Conservation (phyloP, 306 rosid species). For the Glycine soja region DNA sequence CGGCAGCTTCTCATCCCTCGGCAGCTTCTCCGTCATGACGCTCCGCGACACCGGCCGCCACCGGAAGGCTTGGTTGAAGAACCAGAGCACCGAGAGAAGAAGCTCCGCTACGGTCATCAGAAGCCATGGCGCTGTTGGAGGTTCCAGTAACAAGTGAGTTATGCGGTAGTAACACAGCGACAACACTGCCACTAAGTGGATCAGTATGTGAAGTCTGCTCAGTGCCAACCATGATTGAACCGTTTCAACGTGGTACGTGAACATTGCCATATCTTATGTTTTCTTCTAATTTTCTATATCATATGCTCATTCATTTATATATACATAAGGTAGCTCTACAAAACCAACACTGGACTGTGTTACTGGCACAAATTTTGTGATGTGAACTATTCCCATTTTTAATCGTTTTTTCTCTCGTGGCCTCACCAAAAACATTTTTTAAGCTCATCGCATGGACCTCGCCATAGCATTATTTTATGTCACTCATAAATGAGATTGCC, state of each 20-base stretch:
- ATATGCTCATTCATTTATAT: too few species aligned
- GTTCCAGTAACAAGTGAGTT: not conserved
- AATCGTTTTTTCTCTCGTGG: too few species aligned
- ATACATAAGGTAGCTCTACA: too few species aligned
- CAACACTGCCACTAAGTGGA: slow-evolving; percentile 21
- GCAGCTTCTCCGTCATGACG: slow-evolving; percentile 21
- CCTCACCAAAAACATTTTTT: too few species aligned
- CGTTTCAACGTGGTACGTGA: slow-evolving; percentile 43
- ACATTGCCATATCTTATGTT: slow-evolving; percentile 1
- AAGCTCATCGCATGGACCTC: too few species aligned
- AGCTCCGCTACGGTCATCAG: slow-evolving; percentile 39
- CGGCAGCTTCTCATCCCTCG: slow-evolving; percentile 40
- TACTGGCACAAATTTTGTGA: too few species aligned
- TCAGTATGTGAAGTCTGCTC: slow-evolving; percentile 31
- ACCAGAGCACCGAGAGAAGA: slow-evolving; percentile 34
- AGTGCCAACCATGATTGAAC: slow-evolving; percentile 43
- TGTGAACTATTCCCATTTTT: too few species aligned
- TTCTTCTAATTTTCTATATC: not conserved
- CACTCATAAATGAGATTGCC: too few species aligned
- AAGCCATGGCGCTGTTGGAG: slow-evolving; percentile 29
- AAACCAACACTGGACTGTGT: too few species aligned
- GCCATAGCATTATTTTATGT: too few species aligned
- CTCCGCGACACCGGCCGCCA: slow-evolving; percentile 50
- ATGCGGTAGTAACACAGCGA: slow-evolving; percentile 45
- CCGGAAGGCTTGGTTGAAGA: slow-evolving; percentile 48